Evolutionary conservation across 768 basidiomycete genomes (phyloP), one percentile per base, ranked within the genome.

Genomic region (Wakefieldia striispora): DNA sequence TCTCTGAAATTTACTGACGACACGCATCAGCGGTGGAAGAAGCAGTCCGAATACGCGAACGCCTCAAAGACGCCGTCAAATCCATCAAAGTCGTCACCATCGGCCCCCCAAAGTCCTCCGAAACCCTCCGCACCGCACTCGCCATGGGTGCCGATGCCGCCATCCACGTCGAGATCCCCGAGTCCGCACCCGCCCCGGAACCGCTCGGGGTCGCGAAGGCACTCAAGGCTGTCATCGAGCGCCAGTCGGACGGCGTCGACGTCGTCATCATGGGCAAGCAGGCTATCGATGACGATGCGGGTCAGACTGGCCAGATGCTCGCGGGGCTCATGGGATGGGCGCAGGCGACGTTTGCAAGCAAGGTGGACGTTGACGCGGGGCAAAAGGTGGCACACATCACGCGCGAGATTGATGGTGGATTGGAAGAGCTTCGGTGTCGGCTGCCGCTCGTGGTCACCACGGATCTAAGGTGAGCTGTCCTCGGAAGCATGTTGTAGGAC

Each of bases 91-190:
- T 90, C 34, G 80, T 97, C 39, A 88, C 92, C n/a, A 91, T 99
- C 57, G 97, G 97, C 3, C 92, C 95, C 0, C 70, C 95, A 6
- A 98, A 98, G 65, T 76, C 91, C 0, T 60, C 81, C 24, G 97
- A 99, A 61, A 92, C 88, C 7, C 82, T 99, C 17, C 89, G 97
- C 47, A 97, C 95, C 1, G 97, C 93, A 0, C 83, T 99, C 26
- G 97, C 97, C 8, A 97, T 98, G 91, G 97, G 97, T 21, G 95
- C 95, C 4, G 95, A 99, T 76, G 73, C 84, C 6, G 94, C 82
- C 40, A 81, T 97, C 54, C 97, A 98, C 70, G 80, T 98, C 72
- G 89, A 94, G 70, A 73, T 85, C 10, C 82, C 87, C 14, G 93
- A 94, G 47, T 70, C 74, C 6, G 75, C 77, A 8, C 86, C 84